Base-by-base conservation (phyloP, 306 rosid genomes). In the Vigna unguiculata region DNA sequence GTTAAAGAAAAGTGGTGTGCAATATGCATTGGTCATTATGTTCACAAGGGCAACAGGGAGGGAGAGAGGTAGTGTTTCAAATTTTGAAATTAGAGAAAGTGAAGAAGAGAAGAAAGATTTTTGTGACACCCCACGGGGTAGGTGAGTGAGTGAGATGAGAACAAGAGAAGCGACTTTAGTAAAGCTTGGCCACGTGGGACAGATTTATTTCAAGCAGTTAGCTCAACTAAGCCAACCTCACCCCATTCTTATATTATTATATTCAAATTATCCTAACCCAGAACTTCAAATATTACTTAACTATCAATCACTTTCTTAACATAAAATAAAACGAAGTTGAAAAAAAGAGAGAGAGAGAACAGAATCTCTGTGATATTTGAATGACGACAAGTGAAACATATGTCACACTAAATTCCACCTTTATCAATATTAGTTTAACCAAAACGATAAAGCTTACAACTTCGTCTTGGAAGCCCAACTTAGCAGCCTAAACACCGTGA, bases 351-450 rank as follows among this genome's bases (percentile, higher is more conserved):
- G 73, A 77, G 78, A 67, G 79, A 78, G 75, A 65, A 66, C 71
- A 85, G 93, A 94, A 91, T 94, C 96, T 90, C 53, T 34, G 25
- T 57, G 78, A 65, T 76, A 80, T 87, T 87, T 83, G 90, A 91
- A 90, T 79, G 80, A 71, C 86, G 91, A 94, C 98, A 94, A 90
- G 72, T 7, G 84, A 86, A 90, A 90, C 59, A 85, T 75, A 87
- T 88, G 80, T 83, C 87, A 82, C 88, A 78, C 82, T 82, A 82
- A 82, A 78, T 60, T 81, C 87, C 85, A 88, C 11, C 66, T 79
- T 84, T 80, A 65, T 41, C 74, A 72, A 76, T 69, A 65, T 69
- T 87, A 82, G 64, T 76, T 83, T 88, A 85, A 77, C 70, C 38
- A 38, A 55, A 84, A 84, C 87, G 85, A 90, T 83, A 86, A 91